Conservation (phyloP, 2,329 filamentous ascomycete species). For the Tolypocladium amazonense region DNA sequence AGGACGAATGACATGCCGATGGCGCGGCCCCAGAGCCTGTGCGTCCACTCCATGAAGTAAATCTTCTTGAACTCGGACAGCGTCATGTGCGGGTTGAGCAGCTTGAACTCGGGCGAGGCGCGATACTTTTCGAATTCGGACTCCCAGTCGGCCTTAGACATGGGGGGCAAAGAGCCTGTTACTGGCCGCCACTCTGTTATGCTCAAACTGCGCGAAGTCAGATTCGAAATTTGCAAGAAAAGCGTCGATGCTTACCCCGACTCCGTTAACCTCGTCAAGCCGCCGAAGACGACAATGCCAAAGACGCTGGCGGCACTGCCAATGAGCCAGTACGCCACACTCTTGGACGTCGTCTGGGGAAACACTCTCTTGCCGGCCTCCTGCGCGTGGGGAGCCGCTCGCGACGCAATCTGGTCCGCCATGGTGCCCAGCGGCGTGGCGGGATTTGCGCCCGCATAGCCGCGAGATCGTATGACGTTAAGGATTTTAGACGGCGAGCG, state of each 20-base stretch:
- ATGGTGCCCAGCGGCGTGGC: constrained; percentile 16
- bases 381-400: constrained; percentile 5
- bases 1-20: constrained; percentile 85
- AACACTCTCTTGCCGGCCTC: constrained; percentile 27
- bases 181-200: constrained; percentile 99
- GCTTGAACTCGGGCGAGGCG: constrained; percentile 81
- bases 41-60: constrained; percentile 99
- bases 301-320: constrained; percentile 90
- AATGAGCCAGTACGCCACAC: constrained; percentile 84
- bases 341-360: constrained; percentile 58
- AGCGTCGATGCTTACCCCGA: constrained; percentile 58
- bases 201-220: constrained; percentile 53
- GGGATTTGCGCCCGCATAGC: constrained; percentile 23
- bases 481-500: constrained; percentile 27
- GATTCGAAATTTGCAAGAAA: not conserved
- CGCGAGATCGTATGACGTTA: constrained; percentile 26
- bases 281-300: constrained; percentile 92
- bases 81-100: constrained; percentile 88
- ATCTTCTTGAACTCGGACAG: constrained; percentile 95
- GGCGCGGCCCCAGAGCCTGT: constrained; percentile 86
- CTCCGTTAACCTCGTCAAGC: constrained; percentile 86
- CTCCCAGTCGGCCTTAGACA: constrained; percentile 74
- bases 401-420: constrained; percentile 14
- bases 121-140: constrained; percentile 89
- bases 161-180: constrained; percentile 79